Conservation (phyloP, 2,329 filamentous ascomycete genomes). For the Helicocarpus griseus region DNA sequence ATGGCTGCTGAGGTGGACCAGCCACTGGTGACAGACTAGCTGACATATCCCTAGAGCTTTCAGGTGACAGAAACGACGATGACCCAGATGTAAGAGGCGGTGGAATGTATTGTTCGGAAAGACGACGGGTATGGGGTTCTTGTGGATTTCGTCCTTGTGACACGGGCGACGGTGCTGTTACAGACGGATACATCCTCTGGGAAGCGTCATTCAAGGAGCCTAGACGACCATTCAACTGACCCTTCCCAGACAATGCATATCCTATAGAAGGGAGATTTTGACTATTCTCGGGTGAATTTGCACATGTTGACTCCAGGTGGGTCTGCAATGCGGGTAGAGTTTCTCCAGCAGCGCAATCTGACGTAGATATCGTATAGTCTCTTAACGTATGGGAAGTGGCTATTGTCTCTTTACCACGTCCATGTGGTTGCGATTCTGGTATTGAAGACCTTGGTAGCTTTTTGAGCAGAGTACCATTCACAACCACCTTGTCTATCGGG, state of each 20-base stretch:
- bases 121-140: constrained; percentile 13
- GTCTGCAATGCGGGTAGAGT: constrained; percentile 32
- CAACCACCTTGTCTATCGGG: not conserved
- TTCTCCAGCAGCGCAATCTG: constrained; percentile 21
- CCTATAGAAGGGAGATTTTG: constrained; percentile 32
- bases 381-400: constrained; percentile 22
- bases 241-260: constrained; percentile 24
- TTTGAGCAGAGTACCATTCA: not conserved
- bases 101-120: constrained; percentile 21
- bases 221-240: constrained; percentile 21
- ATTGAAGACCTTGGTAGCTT: constrained; percentile 1
- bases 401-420: constrained; percentile 14
- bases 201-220: constrained; percentile 18
- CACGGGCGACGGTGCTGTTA: constrained; percentile 19
- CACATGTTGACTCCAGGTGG: constrained; percentile 23
- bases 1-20: constrained; percentile 6
- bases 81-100: constrained; percentile 13
- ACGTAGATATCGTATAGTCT: constrained; percentile 25
- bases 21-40: constrained; percentile 23
- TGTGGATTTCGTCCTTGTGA: constrained; percentile 13
- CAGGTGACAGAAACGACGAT: constrained; percentile 30
- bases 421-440: not conserved
- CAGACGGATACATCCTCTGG: constrained; percentile 16
- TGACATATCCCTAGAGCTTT: constrained; percentile 27
- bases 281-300: constrained; percentile 23